A percentile compares a stretch with the other conserved stretches of the same genome.
phyloP scores from a whole-genome alignment of 495 filamentous ascomycete genomes.

The Daldinia grandis region DNA sequence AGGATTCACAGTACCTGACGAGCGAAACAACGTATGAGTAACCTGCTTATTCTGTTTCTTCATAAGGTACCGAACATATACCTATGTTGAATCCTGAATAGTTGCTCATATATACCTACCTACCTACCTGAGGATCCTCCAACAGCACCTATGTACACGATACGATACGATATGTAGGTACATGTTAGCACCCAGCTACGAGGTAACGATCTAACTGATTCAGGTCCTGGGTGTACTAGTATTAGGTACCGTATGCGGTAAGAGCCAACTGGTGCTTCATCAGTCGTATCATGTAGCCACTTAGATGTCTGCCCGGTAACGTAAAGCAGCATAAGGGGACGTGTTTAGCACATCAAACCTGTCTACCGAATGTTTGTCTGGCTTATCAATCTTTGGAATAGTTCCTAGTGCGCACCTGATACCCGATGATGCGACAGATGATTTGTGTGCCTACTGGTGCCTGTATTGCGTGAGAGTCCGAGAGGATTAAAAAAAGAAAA shows the following conservation, averaged over 20 bases:
- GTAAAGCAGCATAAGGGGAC: conserved; percentile 22
- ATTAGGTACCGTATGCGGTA: neutral
- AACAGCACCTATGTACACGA: neutral
- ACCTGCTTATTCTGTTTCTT: neutral
- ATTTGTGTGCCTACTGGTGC: neutral
- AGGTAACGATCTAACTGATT: conserved; percentile 10
- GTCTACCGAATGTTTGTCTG: neutral
- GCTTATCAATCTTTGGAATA: conserved; percentile 8
- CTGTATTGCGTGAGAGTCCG: neutral
- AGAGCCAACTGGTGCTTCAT: neutral
- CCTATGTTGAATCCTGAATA: too few species aligned
- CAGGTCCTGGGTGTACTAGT: neutral
- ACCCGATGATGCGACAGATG: conserved; percentile 1
- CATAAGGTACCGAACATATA: too few species aligned
- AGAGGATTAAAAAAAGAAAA: neutral
- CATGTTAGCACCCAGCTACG: neutral
- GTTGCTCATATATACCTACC: too few species aligned
- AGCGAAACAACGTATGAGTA: neutral
- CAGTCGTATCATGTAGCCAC: conserved; percentile 26
- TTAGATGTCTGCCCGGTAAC: conserved; percentile 4
- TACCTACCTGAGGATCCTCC: too few species aligned
- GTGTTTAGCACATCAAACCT: conserved; percentile 9
- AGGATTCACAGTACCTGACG: conserved; percentile 21
- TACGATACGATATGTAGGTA: neutral
- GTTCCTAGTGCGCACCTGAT: conserved; percentile 19